Base-by-base conservation (phyloP, 108 stramenopile genomes). In the Schizochytrium sp. region DNA sequence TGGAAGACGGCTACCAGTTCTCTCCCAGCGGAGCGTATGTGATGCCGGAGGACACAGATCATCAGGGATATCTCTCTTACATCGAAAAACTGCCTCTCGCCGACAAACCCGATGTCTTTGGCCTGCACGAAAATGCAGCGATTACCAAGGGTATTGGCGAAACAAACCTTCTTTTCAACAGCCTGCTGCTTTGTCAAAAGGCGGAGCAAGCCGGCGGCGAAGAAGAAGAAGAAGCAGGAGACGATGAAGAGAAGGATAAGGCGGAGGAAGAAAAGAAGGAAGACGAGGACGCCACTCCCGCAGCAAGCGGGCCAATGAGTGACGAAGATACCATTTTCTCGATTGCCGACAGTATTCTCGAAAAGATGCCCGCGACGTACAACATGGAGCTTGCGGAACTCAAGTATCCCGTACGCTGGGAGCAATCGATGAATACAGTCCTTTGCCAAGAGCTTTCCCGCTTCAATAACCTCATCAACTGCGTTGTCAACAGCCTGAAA, bases 361-460 rank as follows among this genome's bases (percentile, higher is more conserved):
- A 8, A 23, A 90, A 94, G 92, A 53, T 94, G 12, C 94, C 92
- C 12, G 90, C 57, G 43, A 72, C 72, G 47, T 94, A 89, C 60
- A 93, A 94, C 91, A 88, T 94, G 92, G 94, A 94, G 87, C 89
- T 55, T 5, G 93, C 93, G 12, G 91, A 91, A 55, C 63, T 93
- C 21, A 91, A 93, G 71, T 95, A 93, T 72, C 94, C 94, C 3
- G 93, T 94, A 5, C 55, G 55, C 4, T 93, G 94, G 94, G 89
- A 90, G 58, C 91, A 95, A 72, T 90, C 89, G 60, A 94, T 95
- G 94, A 95, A 95, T 93, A 95, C 94, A 8, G 94, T 95, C 25
- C 93, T 95, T 29, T 91, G 91, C 72, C 93, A 95, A 91, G 94
- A 95, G 91, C 91, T 94, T 18, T 72, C 63, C 25, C 90, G 93